Percentiles rank a stretch among this genome's conserved stretches.
phyloP scores from a whole-genome alignment of 768 basidiomycete genomes.

The Ramaria rubella region DNA sequence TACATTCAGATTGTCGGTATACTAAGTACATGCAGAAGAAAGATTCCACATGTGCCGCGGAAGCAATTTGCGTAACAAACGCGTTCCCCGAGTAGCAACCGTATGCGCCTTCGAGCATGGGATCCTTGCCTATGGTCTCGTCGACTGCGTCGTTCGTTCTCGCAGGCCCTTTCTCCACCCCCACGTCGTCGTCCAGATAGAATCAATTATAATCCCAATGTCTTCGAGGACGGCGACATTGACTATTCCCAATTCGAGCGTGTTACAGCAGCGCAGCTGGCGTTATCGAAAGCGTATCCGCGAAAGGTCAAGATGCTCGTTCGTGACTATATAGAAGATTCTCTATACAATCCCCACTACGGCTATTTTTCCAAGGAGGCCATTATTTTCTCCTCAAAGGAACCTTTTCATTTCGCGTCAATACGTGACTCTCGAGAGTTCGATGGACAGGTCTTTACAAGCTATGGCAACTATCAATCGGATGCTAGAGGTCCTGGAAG shows the following conservation, averaged over 20 bases:
- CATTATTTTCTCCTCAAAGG: constrained; percentile 71
- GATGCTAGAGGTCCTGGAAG: constrained; percentile 66
- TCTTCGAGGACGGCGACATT: constrained; percentile 1
- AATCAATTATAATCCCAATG: constrained; percentile 7
- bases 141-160: constrained; percentile 1
- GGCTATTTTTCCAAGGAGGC: constrained; percentile 96
- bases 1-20: too few species aligned
- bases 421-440: constrained; percentile 71
- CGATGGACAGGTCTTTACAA: constrained; percentile 68
- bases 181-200: not conserved
- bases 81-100: not conserved
- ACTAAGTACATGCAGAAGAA: too few species aligned
- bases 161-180: not conserved
- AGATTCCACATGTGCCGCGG: not conserved
- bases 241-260: constrained; percentile 28
- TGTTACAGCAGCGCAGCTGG: constrained; percentile 69
- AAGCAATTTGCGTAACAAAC: not conserved
- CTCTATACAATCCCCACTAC: constrained; percentile 93
- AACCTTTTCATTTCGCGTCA: constrained; percentile 59
- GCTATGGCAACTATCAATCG: constrained; percentile 66
- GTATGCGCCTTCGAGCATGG: constrained; percentile 10
- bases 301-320: constrained; percentile 86
- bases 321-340: constrained; percentile 95
- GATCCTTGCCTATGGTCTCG: not conserved
- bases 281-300: constrained; percentile 53